Conservation (phyloP, 2,329 filamentous ascomycete genomes). For the Apiospora malaysiana region DNA sequence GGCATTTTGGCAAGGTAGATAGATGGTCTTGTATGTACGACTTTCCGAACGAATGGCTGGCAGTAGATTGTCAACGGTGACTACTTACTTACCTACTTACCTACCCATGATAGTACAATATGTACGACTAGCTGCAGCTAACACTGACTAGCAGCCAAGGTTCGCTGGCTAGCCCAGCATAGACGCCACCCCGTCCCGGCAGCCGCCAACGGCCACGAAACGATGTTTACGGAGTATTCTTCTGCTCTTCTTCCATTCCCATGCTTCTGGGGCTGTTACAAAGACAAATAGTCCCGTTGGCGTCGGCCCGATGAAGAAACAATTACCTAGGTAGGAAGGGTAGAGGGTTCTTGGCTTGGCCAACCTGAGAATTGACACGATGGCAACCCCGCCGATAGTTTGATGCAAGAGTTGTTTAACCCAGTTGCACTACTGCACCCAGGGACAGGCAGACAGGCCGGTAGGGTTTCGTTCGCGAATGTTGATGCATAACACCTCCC, state of each 20-base stretch:
- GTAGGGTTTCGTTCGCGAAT: background rate
- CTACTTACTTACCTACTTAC: too few species aligned
- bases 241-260: too few species aligned
- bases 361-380: background rate
- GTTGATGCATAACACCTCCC: background rate
- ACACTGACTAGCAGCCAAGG: too few species aligned
- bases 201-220: too few species aligned
- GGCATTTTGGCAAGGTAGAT: slow-evolving; percentile 9
- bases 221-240: too few species aligned
- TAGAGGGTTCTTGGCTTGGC: background rate
- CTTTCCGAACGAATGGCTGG: too few species aligned
- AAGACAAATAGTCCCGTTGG: background rate
- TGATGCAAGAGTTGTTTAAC: background rate
- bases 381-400: slow-evolving; percentile 9
- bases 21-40: too few species aligned
- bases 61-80: background rate
- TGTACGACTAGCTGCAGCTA: too few species aligned
- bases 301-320: slow-evolving; percentile 2
- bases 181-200: too few species aligned
- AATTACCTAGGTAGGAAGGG: background rate
- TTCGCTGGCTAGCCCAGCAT: too few species aligned
- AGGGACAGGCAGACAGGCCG: background rate
- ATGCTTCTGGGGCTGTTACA: slow-evolving; percentile 4
- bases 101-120: too few species aligned
- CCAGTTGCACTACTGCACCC: background rate